Evolutionary conservation across 768 basidiomycete genomes (phyloP), one percentile per base, ranked within the genome.

Genomic region (Lactarius psammicola): DNA sequence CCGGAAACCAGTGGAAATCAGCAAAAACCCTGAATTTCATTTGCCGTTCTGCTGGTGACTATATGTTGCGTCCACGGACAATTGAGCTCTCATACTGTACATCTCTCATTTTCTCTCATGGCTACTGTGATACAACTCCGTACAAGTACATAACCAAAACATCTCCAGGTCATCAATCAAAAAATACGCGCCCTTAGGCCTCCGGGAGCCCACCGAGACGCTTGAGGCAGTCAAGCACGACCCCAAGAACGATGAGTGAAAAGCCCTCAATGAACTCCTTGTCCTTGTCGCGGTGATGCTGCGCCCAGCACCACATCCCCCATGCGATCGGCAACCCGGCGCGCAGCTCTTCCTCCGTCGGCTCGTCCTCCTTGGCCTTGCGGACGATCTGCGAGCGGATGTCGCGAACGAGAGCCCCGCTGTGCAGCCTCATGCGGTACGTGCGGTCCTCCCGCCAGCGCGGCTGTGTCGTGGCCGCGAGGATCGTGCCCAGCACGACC

Each of bases 401-500:
- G 44, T 86, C 83, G 5, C 76, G 74, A 34, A 86, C 84, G 38
- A 91, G 79, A n/a, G 78, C 78, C 17, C 72, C 74, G 5, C 83
- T 74, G 66, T 90, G 87, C 15, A 84, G 75, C 42, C 79, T 78
- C 88, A 92, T 89, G 13, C 85, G 80, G 60, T 86, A 80, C 62
- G 82, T 80, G 31, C 88, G 80, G 67, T 84, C 84, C 34, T 74
- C 80, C 64, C 89, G 78, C 80, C 82, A 87, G 34, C 85, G 76
- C 65, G 80, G 80, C 68, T 91, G 85, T 1, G 83, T 76, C 71
- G 87, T 90, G 65, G 86, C 85, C 2, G 85, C 88, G 54, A 91
- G 75, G 63, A 94, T 94, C 0, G 87, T 86, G n/a, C 90, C 90
- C 33, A 86, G 75, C 1, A 91, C 87, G 28, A 92, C 80, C 70